A percentile compares a stretch with the other conserved stretches of the same genome.
Evolutionary conservation across 2,329 filamentous ascomycete genomes (phyloP).

Genomic region (Cytospora chrysosperma): DNA sequence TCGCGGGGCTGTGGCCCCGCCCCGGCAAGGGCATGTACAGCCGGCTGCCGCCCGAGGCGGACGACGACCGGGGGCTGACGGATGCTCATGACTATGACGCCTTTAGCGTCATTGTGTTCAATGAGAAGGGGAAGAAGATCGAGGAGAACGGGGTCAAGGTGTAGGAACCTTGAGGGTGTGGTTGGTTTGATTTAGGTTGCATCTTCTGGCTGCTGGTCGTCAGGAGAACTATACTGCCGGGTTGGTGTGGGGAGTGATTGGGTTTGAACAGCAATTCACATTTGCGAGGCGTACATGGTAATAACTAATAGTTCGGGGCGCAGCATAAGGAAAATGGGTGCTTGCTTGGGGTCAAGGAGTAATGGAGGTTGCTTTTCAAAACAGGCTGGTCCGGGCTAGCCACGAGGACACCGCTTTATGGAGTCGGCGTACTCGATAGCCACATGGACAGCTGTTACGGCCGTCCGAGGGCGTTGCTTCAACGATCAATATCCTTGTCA

Average conservation of each 20-base stretch:
- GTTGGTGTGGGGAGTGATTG: neutral
- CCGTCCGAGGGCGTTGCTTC: no score
- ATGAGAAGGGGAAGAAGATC: conserved; percentile 32
- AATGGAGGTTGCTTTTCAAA: neutral
- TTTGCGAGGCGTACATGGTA: neutral
- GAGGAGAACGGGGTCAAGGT: conserved; percentile 34
- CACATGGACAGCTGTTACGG: neutral
- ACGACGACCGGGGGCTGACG: conserved; percentile 29
- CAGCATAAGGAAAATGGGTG: neutral
- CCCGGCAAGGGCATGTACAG: conserved; percentile 32
- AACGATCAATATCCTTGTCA: neutral
- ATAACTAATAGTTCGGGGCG: neutral
- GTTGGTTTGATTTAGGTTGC: neutral
- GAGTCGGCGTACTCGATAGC: neutral
- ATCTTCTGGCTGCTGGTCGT: neutral
- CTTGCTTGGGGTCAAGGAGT: neutral
- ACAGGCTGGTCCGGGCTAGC: neutral
- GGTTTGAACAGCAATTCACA: neutral
- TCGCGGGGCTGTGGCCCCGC: conserved; percentile 32
- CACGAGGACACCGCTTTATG: neutral
- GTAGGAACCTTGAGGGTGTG: neutral
- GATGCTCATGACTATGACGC: conserved; percentile 33
- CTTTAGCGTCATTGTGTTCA: conserved; percentile 33
- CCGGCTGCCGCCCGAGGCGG: conserved; percentile 29
- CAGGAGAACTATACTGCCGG: neutral